Evolutionary conservation across 257 asterid genomes (phyloP).

Genomic region (Fraxinus pennsylvanica): DNA sequence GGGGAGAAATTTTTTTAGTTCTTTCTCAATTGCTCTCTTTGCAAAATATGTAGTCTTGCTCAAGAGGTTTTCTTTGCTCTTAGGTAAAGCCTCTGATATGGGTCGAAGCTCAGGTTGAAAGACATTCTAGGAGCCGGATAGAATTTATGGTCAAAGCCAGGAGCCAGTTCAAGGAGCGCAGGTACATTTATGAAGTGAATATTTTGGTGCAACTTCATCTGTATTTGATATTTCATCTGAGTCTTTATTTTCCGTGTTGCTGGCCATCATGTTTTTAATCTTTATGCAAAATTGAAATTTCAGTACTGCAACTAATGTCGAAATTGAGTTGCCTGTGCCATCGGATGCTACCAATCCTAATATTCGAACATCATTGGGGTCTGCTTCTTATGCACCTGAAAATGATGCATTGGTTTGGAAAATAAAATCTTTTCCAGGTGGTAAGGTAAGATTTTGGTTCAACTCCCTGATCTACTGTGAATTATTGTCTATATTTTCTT

Average conservation of each 20-base stretch:
- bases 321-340: conserved; percentile 53
- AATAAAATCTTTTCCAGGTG: conserved; percentile 55
- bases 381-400: conserved; percentile 59
- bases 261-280: neutral
- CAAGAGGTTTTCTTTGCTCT: neutral
- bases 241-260: neutral
- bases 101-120: conserved; percentile 63
- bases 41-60: neutral
- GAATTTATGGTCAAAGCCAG: conserved; percentile 52
- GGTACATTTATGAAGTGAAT: conserved; percentile 26
- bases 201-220: too few relatives aligned
- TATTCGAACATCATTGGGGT: conserved; percentile 50
- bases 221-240: neutral
- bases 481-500: neutral
- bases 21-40: neutral
- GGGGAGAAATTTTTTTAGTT: neutral
- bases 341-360: conserved; percentile 51
- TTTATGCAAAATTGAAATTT: neutral
- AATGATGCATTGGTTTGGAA: conserved; percentile 50
- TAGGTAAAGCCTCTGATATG: conserved; percentile 61
- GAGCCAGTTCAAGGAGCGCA: conserved; percentile 65
- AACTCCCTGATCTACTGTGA: neutral
- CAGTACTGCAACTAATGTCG: conserved; percentile 63
- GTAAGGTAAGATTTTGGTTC: conserved; percentile 33
- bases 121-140: conserved; percentile 52